Percentiles rank a stretch among this genome's conserved stretches.
phyloP scores from a whole-genome alignment of 164 flowering plant species.

The Vitis riparia region DNA sequence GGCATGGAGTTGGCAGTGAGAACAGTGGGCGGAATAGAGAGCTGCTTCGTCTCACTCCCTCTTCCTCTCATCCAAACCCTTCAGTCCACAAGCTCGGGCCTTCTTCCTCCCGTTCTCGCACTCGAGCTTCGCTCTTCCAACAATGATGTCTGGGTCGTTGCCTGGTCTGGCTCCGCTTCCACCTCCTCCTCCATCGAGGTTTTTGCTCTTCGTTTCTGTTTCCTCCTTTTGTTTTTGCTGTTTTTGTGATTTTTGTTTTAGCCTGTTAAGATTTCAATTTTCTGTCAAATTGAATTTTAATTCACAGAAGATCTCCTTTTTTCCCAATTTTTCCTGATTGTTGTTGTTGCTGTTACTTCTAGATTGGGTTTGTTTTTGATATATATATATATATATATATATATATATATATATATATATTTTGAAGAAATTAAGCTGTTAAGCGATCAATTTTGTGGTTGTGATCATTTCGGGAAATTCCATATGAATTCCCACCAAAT shows the following conservation, averaged over 20 bases:
- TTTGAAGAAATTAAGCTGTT: no score
- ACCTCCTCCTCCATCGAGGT: conserved; percentile 80
- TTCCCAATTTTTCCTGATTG: background rate
- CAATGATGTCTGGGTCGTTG: conserved; percentile 54
- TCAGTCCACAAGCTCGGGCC: conserved; percentile 43
- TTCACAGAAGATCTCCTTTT: background rate
- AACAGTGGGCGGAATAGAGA: conserved; percentile 61
- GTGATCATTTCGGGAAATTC: no score
- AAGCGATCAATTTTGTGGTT: no score
- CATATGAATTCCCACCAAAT: no score
- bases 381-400: no score
- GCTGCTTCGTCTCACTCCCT: conserved; percentile 86
- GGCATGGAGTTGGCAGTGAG: conserved; percentile 77
- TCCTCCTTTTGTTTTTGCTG: background rate
- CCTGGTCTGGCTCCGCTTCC: conserved; percentile 94
- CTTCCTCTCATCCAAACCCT: conserved; percentile 73
- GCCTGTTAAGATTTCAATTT: background rate
- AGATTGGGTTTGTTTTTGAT: no score
- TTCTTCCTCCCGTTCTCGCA: conserved; percentile 58
- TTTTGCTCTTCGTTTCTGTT: background rate
- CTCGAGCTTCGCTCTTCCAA: conserved; percentile 66
- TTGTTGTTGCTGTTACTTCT: no score
- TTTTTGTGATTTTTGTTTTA: background rate
- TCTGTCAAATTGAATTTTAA: background rate
- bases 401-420: no score